Conservation (phyloP, 202 grass and related monocot genomes). For the Hordeum pubiflorum region DNA sequence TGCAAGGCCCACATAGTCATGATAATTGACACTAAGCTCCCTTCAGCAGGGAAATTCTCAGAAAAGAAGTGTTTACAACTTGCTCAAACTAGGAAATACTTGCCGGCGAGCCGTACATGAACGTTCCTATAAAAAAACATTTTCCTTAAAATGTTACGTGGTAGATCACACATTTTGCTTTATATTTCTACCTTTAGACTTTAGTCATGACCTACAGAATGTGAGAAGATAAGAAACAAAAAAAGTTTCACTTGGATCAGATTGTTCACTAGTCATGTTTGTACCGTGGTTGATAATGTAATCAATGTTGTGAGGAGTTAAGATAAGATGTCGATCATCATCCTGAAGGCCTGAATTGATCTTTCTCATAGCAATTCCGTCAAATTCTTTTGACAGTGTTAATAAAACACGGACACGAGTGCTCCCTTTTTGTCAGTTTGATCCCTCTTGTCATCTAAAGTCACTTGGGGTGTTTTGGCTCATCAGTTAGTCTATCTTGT, state of each 20-base stretch:
- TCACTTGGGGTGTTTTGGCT: conserved; percentile 5
- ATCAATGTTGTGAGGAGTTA: not conserved
- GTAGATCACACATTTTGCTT: not conserved
- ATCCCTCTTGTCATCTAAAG: conserved; percentile 14
- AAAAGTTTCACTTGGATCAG: not conserved
- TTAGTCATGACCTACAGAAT: conserved; percentile 1
- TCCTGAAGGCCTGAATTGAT: not conserved
- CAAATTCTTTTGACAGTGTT: not conserved
- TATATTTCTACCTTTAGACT: conserved; percentile 3
- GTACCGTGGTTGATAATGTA: not conserved
- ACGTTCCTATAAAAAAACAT: not conserved
- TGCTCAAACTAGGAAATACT: not conserved
- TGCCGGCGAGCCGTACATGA: not conserved
- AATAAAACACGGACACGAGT: not conserved
- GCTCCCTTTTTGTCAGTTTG: conserved; percentile 11
- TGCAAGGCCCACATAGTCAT: not conserved
- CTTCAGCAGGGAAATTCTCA: not conserved
- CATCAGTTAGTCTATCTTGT: not conserved
- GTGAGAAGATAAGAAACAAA: not conserved
- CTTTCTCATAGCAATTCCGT: not conserved
- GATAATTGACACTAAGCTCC: conserved; percentile 13
- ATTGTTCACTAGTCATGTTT: not conserved
- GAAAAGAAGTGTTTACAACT: not conserved
- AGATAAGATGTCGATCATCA: not conserved
- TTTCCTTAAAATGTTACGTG: not conserved